Percentiles rank a stretch among this genome's conserved stretches.
Evolutionary conservation across 108 stramenopile species (phyloP).

Genomic region (Nitzschia putrida): DNA sequence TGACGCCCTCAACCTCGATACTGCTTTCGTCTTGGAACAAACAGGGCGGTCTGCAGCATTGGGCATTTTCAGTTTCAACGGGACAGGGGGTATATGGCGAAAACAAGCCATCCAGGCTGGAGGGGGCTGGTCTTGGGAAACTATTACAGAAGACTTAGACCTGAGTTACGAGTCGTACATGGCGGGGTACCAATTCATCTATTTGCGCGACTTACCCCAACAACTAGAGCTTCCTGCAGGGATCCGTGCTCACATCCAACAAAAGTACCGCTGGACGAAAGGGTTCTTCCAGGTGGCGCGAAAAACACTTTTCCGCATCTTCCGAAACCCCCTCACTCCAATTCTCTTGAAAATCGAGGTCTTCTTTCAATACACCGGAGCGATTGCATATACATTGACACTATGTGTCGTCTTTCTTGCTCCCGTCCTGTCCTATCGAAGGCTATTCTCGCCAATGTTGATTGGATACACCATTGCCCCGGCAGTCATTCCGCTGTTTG

Average conservation of each 20-base stretch:
- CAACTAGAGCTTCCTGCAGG: conserved; percentile 18
- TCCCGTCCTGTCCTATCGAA: neutral
- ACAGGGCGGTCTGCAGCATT: conserved; percentile 1
- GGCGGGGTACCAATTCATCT: conserved; percentile 31
- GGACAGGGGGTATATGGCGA: conserved; percentile 34
- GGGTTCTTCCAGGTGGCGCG: conserved; percentile 26
- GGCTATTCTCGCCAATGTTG: neutral
- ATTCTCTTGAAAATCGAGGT: conserved; percentile 27
- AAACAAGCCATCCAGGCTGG: conserved; percentile 24
- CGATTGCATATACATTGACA: conserved; percentile 2
- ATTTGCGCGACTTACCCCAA: conserved; percentile 18
- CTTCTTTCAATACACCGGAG: conserved; percentile 14
- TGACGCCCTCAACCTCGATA: conserved; percentile 26
- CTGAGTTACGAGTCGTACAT: conserved; percentile 21
- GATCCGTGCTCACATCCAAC: conserved; percentile 20
- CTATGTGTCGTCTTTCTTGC: neutral
- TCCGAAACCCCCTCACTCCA: neutral
- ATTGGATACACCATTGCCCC: neutral
- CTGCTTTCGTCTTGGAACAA: conserved; percentile 15
- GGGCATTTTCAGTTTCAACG: conserved; percentile 29
- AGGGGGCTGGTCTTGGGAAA: conserved; percentile 29
- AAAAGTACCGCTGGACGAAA: conserved; percentile 43
- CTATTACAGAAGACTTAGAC: conserved; percentile 31
- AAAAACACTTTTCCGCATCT: conserved; percentile 5
- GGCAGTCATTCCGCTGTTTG: neutral